Conservation (phyloP, 345 rosid species). For the Litchi chinensis region DNA sequence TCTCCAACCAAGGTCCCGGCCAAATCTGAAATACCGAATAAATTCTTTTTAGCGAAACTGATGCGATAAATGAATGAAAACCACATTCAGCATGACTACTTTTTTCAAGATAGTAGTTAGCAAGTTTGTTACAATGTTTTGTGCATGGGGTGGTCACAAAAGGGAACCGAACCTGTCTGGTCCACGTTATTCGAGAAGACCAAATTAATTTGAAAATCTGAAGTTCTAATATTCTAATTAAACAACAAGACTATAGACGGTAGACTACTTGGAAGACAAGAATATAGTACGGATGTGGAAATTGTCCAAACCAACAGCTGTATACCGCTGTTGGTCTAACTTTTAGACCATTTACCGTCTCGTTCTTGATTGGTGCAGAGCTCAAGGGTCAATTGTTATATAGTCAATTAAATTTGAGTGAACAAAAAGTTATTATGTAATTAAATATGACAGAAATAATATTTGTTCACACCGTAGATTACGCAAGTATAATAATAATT, state of each 20-base stretch:
- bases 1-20: constrained; percentile 81
- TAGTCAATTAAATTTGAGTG: constrained; percentile 5
- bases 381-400: neutral
- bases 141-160: no score
- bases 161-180: no score
- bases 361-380: neutral
- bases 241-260: neutral
- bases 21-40: constrained; percentile 51
- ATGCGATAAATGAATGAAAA: neutral
- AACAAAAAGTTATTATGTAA: no score
- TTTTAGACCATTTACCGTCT: neutral
- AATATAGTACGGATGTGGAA: neutral
- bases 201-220: no score
- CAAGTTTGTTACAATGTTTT: neutral
- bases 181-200: no score
- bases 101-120: no score
- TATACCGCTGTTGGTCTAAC: neutral
- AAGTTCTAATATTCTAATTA: no score
- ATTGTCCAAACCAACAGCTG: neutral
- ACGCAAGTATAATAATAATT: neutral
- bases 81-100: neutral
- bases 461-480: no score
- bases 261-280: neutral
- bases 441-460: neutral
- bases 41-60: neutral